Evolutionary conservation across 2,329 filamentous ascomycete species (phyloP), one percentile per base, ranked within the genome.

Genomic region (Epichloe hybrida): DNA sequence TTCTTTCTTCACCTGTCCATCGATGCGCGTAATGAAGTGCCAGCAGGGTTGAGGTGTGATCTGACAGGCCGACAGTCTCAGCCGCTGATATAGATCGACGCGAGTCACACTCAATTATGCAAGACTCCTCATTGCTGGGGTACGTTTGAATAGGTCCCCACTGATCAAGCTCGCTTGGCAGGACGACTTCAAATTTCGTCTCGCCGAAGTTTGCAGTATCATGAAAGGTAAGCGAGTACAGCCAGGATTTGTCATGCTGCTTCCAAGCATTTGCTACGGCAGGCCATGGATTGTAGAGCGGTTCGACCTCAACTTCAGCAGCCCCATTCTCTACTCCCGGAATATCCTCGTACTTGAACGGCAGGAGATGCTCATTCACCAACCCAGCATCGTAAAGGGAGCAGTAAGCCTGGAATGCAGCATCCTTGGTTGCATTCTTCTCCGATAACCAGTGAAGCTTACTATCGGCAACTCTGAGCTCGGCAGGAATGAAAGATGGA

Each of bases 341-440:
- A 8, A 66, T 56, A n/a, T 71, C 69, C 2, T 71, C 63, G 9
- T 69, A 65, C 50, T 64, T 66, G 13, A 75, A 68, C 8, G 91
- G 91, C 40, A 95, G 71, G 0, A 96, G 67, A 58, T 95, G 75
- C 13, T 94, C 79, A 54, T 87, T 89, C 1, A 97, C 66, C 5
- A 96, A 69, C 0, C 84, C 84, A 27, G 77, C 83, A 7, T 77
- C 58, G 61, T 91, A 81, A 0, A 97, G 71, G 5, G 72, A 72
- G 21, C 78, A 67, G 60, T 90, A 95, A 1, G 89, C 86, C 59
- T 87, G 79, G 54, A 95, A 93, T 0, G 88, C 85, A 1, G 84
- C 88, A 64, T 96, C 91, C 60, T 85, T 88, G 57, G 73, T 81
- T 0, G 89, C 88, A 57, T 80, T 81, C 52, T 73, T 77, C 59